A percentile compares a stretch with the other conserved stretches of the same genome.
Conservation (phyloP, 805 yeast genomes). For the Kuraishia hungarica region DNA sequence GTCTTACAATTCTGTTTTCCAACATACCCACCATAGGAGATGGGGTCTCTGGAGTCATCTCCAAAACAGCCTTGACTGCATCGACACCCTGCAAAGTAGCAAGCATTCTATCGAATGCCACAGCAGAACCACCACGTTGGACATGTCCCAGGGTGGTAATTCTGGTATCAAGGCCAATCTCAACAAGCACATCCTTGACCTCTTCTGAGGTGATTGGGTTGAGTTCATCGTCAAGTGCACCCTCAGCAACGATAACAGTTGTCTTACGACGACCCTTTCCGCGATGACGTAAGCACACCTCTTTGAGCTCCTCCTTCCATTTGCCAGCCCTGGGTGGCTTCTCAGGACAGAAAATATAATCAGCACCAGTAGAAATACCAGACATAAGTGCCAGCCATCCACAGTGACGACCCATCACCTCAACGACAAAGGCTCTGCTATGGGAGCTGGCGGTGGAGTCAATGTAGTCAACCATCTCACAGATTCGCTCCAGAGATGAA, state of each 20-base stretch:
- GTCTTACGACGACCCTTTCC: slow-evolving; percentile 69
- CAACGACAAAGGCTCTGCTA: slow-evolving; percentile 76
- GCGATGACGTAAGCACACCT: slow-evolving; percentile 57
- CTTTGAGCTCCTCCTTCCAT: slow-evolving; percentile 64
- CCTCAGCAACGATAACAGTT: slow-evolving; percentile 77
- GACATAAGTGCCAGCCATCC: slow-evolving; percentile 84
- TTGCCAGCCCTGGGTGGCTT: slow-evolving; percentile 54
- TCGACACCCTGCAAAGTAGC: slow-evolving; percentile 81
- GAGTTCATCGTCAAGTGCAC: slow-evolving; percentile 65
- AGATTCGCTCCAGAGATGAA: slow-evolving; percentile 68
- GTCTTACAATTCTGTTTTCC: slow-evolving; percentile 62
- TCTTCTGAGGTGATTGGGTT: slow-evolving; percentile 59
- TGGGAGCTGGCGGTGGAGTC: slow-evolving; percentile 82
- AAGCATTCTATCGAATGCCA: slow-evolving; percentile 60
- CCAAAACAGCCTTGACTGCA: slow-evolving; percentile 69
- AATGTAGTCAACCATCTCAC: slow-evolving; percentile 69
- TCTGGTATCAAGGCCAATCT: slow-evolving; percentile 68
- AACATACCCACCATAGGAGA: slow-evolving; percentile 72
- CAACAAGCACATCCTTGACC: slow-evolving; percentile 58
- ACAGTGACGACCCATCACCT: slow-evolving; percentile 87
- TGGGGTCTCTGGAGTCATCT: slow-evolving; percentile 59
- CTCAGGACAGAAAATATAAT: slow-evolving; percentile 74
- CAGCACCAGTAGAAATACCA: slow-evolving; percentile 75
- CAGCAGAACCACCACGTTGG: slow-evolving; percentile 80
- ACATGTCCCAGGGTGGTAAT: slow-evolving; percentile 74